These are phyloP conservation scores for Pichia scutulata DNA, from an alignment of 805 yeast genomes.

Conservation along the genomic window DNA sequence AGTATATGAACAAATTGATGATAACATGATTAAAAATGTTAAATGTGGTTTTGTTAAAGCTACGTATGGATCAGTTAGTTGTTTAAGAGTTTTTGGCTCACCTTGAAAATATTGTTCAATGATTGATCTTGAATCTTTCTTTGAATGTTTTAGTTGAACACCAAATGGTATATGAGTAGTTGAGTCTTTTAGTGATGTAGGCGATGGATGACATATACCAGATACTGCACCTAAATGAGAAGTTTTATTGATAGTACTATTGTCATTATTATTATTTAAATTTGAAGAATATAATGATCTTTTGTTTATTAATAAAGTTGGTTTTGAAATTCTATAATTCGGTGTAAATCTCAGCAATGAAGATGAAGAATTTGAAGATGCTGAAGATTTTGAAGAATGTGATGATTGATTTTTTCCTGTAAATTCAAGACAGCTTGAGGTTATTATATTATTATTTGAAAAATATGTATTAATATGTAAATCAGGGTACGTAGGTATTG, in stretches of 20 bases:
- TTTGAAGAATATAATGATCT: slow-evolving; percentile 5
- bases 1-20: slow-evolving; percentile 91
- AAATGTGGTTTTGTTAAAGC: slow-evolving; percentile 87
- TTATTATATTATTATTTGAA: slow-evolving; percentile 12
- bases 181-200: background rate
- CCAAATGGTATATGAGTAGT: slow-evolving; percentile 43
- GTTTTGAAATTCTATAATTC: slow-evolving; percentile 18
- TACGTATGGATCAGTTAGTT: slow-evolving; percentile 52
- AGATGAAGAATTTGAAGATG: background rate
- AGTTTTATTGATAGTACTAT: background rate
- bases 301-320: background rate
- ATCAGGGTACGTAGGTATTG: background rate
- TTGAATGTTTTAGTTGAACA: slow-evolving; percentile 36
- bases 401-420: background rate
- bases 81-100: slow-evolving; percentile 27
- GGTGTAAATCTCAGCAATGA: slow-evolving; percentile 16
- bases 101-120: slow-evolving; percentile 20
- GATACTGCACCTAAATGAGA: slow-evolving; percentile 9
- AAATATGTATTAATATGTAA: background rate
- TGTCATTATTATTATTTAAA: background rate
- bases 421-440: slow-evolving; percentile 6
- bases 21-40: slow-evolving; percentile 78
- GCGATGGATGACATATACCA: slow-evolving; percentile 35
- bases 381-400: background rate
- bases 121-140: slow-evolving; percentile 14